These are phyloP conservation scores for Nitzschia inconspicua DNA, from an alignment of 108 stramenopile species.

Conservation along the genomic window DNA sequence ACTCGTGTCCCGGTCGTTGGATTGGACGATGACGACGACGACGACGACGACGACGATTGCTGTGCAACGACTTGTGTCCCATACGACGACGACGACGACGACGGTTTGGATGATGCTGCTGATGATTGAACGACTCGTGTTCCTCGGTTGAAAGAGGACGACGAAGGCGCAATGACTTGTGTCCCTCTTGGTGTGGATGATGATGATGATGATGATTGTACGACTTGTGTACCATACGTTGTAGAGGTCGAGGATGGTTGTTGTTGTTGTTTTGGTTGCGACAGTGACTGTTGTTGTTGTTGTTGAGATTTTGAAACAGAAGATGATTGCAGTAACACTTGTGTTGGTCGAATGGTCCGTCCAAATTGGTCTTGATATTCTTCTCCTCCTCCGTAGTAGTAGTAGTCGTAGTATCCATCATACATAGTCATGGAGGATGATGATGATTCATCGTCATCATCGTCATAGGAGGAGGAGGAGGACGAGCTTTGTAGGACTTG, in stretches of 20 bases:
- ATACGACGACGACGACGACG: background rate
- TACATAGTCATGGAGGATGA: too few species aligned
- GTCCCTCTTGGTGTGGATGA: background rate
- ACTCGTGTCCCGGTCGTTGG: constrained; percentile 4
- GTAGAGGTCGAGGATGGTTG: background rate
- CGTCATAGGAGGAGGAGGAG: too few species aligned
- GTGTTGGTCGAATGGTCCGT: background rate
- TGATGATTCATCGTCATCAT: too few species aligned
- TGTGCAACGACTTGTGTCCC: constrained; percentile 14
- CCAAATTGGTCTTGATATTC: constrained; percentile 4
- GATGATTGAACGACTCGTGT: too few species aligned
- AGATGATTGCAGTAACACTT: too few species aligned
- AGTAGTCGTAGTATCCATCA: background rate
- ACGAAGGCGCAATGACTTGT: background rate
- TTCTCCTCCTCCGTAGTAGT: background rate
- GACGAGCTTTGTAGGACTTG: too few species aligned
- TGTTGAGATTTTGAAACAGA: too few species aligned
- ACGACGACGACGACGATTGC: constrained; percentile 14
- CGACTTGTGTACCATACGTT: background rate
- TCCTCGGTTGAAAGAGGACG: background rate
- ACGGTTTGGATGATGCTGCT: background rate
- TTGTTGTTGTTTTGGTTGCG: background rate
- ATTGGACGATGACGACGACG: background rate
- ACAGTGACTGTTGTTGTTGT: background rate
- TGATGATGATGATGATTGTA: background rate